These are phyloP conservation scores for Singerocomus rubriflavus DNA, from an alignment of 1,284 basidiomycete genomes.

Conservation along the genomic window DNA sequence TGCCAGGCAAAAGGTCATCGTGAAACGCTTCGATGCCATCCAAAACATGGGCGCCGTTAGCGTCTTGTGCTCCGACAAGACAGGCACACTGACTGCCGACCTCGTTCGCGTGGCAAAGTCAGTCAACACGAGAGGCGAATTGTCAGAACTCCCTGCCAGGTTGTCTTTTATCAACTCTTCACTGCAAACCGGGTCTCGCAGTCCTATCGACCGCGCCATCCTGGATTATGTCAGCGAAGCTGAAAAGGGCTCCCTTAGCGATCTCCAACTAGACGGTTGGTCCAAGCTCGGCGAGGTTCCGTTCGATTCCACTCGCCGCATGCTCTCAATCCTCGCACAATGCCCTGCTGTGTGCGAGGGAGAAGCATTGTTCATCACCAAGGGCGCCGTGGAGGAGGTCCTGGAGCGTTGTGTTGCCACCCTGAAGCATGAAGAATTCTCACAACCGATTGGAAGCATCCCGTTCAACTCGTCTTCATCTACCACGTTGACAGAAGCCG, in stretches of 20 bases:
- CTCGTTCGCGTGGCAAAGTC: constrained; percentile 33
- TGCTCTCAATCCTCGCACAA: constrained; percentile 29
- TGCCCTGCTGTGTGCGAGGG: constrained; percentile 3
- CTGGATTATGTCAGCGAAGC: constrained; percentile 26
- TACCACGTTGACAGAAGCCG: constrained; percentile 14
- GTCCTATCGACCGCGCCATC: constrained; percentile 32
- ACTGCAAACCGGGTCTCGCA: constrained; percentile 31
- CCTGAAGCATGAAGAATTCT: constrained; percentile 20
- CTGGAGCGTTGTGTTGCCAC: constrained; percentile 29
- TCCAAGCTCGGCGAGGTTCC: constrained; percentile 32
- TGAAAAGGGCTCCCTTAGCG: constrained; percentile 14
- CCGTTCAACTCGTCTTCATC: constrained; percentile 19
- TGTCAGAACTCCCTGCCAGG: constrained; percentile 24
- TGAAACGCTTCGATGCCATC: constrained; percentile 33
- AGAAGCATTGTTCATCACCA: constrained; percentile 30
- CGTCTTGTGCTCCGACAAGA: constrained; percentile 31
- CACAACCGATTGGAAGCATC: constrained; percentile 12
- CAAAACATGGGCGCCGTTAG: constrained; percentile 32
- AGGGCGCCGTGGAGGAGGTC: constrained; percentile 33
- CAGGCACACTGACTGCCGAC: constrained; percentile 33
- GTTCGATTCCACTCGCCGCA: constrained; percentile 32
- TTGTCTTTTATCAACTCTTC: constrained; percentile 30
- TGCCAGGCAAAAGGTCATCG: constrained; percentile 32
- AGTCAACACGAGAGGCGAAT: constrained; percentile 21
- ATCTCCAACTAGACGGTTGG: constrained; percentile 19